Evolutionary conservation across 192 early-diverging fungal species (phyloP), one percentile per base, ranked within the genome.

Genomic region (Gonapodya sp.): DNA sequence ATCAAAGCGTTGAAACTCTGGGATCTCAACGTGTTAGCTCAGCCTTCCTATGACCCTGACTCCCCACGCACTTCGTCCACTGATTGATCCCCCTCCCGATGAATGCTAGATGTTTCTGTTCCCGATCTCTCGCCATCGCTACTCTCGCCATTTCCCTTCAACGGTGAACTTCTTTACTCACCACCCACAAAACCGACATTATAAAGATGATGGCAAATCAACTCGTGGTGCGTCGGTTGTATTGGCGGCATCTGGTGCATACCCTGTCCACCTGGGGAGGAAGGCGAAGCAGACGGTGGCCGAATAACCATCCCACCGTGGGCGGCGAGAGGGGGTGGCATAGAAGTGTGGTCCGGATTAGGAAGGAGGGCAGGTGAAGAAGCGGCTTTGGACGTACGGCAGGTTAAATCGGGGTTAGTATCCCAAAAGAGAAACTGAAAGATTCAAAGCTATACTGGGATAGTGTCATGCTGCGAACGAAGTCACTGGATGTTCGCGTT

Each of bases 201-300:
- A 81, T 88, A 90, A 24, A 90, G 80, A 82, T 90, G 88, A 33
- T 80, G 81, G 78, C 89, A 90, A 73, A 89, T 85, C 24, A 85
- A 35, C 73, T 88, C 87, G 82, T 88, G 86, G 35, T 88, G 84
- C 31, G 31, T 81, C 32, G 46, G 46, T 16, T 2, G 46, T 16
- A 24, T 2, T 2, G 24, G 8, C 46, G 2, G 46, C 46, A 64
- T 64, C 46, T 64, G 46, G n/a, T n/a, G n/a, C n/a, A n/a, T 24
- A 64, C 24, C 46, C 24, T 8, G 46, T 64, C 8, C 24, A 64
- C 46, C 46, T 64, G 46, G 46, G 46, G 46, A 8, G 46, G 46
- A n/a, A n/a, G 46, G 46, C 46, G 46, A 64, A 8, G 46, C 8
- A 24, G 24, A 24, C 8, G 24, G 46, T 64, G 46, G 46, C 8